phyloP scores from a whole-genome alignment of 352 stramenopile genomes.

The Globisporangium barbulae region DNA sequence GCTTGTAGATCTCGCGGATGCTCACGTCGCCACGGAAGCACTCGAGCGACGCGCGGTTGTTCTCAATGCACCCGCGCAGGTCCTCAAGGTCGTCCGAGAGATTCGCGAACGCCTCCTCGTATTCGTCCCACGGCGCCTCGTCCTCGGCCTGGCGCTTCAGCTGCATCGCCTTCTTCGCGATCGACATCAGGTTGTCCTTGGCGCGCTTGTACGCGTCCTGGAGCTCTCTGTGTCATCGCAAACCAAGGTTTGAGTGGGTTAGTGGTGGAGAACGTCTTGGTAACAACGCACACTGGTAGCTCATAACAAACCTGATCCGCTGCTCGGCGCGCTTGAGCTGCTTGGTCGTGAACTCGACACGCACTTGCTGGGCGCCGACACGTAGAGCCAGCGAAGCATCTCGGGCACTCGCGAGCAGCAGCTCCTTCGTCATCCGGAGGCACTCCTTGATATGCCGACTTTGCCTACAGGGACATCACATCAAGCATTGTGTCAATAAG shows the following conservation, averaged over 20 bases:
- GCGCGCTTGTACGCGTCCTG: slow-evolving; percentile 55
- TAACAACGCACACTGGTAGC: neutral
- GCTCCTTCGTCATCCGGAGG: slow-evolving; percentile 45
- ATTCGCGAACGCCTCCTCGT: slow-evolving; percentile 54
- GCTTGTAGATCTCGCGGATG: slow-evolving; percentile 73
- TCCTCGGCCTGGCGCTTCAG: slow-evolving; percentile 64
- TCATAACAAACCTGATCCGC: slow-evolving; percentile 36
- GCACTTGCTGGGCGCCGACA: slow-evolving; percentile 61
- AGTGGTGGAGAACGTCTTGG: neutral
- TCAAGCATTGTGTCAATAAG: slow-evolving; percentile 12
- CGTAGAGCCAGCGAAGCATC: slow-evolving; percentile 56
- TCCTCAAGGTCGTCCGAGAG: slow-evolving; percentile 79
- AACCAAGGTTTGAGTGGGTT: slow-evolving; percentile 6
- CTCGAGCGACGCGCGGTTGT: slow-evolving; percentile 77
- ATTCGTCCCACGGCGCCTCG: slow-evolving; percentile 60
- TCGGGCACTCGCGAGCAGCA: slow-evolving; percentile 42
- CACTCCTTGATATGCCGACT: slow-evolving; percentile 65
- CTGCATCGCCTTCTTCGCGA: slow-evolving; percentile 62
- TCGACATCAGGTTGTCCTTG: slow-evolving; percentile 62
- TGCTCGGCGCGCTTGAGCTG: slow-evolving; percentile 54
- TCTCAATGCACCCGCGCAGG: slow-evolving; percentile 75
- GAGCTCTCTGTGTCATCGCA: slow-evolving; percentile 27
- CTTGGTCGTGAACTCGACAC: slow-evolving; percentile 59
- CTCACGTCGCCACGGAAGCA: slow-evolving; percentile 78
- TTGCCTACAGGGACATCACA: slow-evolving; percentile 34